Evolutionary conservation across 2,329 filamentous ascomycete genomes (phyloP), one percentile per base, ranked within the genome.

Genomic region (Mariannaea sp.): DNA sequence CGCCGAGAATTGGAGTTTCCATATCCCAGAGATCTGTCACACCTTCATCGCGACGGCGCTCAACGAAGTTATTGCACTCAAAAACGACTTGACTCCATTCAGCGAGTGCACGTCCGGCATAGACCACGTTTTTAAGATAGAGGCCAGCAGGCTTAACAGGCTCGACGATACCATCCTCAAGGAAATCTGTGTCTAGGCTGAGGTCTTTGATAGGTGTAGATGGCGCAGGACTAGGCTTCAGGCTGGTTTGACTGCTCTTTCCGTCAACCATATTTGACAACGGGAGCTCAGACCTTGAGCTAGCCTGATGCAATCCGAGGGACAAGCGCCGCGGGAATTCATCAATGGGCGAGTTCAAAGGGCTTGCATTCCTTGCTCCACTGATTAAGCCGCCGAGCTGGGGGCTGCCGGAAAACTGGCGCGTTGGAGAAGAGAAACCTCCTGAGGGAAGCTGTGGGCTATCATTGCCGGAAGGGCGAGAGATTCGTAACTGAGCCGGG

Each of bases 51-150:
- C 85, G 85, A 49, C 90, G 81, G 39, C 89, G 79, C 53, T 93
- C 89, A 26, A 91, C 84, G 70, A 93, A 94, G 65, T 85, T 89
- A 72, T 92, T 90, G 74, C 86, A 90, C 69, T 94, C 90, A 50
- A 83, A 82, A 13, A 92, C 84, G 16, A 93, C 82, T 14, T 89
- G 75, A 16, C 80, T 78, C 90, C 90, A 94, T 70, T 94, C 90
- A 0, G 89, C 89, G 38, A 94, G 77, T 1, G 90, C 86, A 16
- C 88, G 80, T 2, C 90, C 90, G 3, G 82, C 77, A 68, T 93
- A 88, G 42, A 82, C 82, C 7, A 79, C 75, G 20, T 77, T 78
- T 39, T 73, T 71, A 12, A 71, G 70, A 48, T 73, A 79, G 2
- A 74, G 59, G 5, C 80, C 79, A 1, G 62, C 67, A 0, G 82